Conservation (phyloP, 108 stramenopile species). For the Cylindrotheca closterium region DNA sequence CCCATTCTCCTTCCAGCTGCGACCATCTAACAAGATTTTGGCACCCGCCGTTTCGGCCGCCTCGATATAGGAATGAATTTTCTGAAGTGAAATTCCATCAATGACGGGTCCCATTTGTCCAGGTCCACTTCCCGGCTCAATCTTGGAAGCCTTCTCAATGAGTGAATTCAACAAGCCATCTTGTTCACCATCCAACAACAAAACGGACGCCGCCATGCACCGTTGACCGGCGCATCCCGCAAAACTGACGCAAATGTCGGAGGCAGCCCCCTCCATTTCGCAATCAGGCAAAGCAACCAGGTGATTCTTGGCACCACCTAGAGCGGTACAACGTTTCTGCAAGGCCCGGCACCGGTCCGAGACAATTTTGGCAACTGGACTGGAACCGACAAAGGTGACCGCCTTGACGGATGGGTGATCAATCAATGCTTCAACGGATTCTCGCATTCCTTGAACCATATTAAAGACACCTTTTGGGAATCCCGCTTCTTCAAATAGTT, state of each 20-base stretch:
- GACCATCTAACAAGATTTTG: slow-evolving; percentile 89
- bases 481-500: slow-evolving; percentile 69
- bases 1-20: slow-evolving; percentile 61
- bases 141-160: slow-evolving; percentile 66
- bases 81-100: slow-evolving; percentile 67
- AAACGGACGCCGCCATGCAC: slow-evolving; percentile 95
- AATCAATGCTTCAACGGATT: slow-evolving; percentile 64
- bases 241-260: slow-evolving; percentile 90
- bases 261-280: slow-evolving; percentile 76
- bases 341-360: slow-evolving; percentile 62
- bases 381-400: slow-evolving; percentile 94
- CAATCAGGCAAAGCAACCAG: slow-evolving; percentile 92
- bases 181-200: slow-evolving; percentile 76
- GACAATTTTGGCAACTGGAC: slow-evolving; percentile 84
- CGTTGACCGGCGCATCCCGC: slow-evolving; percentile 91
- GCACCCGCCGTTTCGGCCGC: slow-evolving; percentile 79
- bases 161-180: slow-evolving; percentile 59
- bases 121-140: slow-evolving; percentile 77
- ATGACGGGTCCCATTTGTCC: slow-evolving; percentile 93
- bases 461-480: slow-evolving; percentile 88
- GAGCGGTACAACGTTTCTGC: slow-evolving; percentile 89
- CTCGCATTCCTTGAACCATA: slow-evolving; percentile 72
- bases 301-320: slow-evolving; percentile 98
- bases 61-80: slow-evolving; percentile 83
- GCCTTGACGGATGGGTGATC: slow-evolving; percentile 72